Percentiles rank a stretch among this genome's conserved stretches.
These are phyloP conservation scores for Asterochloris erici DNA, from an alignment of 139 green algal species.

Conservation along the genomic window DNA sequence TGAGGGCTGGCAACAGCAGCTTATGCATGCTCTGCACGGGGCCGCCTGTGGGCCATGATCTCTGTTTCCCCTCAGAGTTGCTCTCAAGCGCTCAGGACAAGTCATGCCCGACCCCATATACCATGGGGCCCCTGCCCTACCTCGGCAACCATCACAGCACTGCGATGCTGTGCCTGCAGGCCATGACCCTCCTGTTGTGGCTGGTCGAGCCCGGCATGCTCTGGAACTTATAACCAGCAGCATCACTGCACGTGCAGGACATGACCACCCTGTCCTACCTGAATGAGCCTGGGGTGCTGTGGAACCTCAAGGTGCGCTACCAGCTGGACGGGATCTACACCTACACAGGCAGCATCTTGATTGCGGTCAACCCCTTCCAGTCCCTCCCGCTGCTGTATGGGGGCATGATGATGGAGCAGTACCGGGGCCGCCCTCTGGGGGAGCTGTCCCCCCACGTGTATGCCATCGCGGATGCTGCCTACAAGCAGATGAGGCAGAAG, in stretches of 20 bases:
- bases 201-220: no score
- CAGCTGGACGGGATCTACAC: constrained; percentile 92
- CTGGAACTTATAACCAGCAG: no score
- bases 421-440: constrained; percentile 72
- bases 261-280: constrained; percentile 98
- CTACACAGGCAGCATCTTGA: constrained; percentile 89
- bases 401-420: constrained; percentile 92
- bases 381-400: constrained; percentile 84
- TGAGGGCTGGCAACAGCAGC: no score
- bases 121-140: no score
- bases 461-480: constrained; percentile 84
- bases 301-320: constrained; percentile 84
- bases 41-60: no score
- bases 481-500: constrained; percentile 80
- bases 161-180: no score
- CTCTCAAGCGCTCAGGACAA: no score
- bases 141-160: no score
- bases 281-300: constrained; percentile 95
- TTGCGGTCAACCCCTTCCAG: constrained; percentile 91
- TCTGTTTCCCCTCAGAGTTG: no score
- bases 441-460: constrained; percentile 94
- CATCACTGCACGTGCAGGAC: constrained; percentile 61
- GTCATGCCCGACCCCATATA: no score
- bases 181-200: no score
- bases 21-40: no score